phyloP scores from a whole-genome alignment of 805 yeast species.

The Ogataea henricii region DNA sequence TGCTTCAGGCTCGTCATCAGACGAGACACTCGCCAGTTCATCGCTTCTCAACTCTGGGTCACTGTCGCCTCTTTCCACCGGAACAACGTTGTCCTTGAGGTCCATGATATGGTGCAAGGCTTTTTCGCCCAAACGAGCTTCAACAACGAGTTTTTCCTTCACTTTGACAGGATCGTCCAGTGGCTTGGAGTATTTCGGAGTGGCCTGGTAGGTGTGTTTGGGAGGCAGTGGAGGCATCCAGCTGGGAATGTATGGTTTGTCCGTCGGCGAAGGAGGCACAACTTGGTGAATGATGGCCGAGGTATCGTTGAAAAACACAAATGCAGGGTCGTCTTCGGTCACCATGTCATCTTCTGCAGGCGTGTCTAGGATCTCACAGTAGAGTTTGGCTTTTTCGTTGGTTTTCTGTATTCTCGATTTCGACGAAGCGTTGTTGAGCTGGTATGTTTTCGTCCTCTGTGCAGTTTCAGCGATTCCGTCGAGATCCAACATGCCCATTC shows the following conservation, averaged over 20 bases:
- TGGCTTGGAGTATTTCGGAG: conserved; percentile 66
- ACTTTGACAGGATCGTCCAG: conserved; percentile 70
- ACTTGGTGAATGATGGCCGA: conserved; percentile 51
- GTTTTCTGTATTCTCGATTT: conserved; percentile 9
- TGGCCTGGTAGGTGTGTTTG: conserved; percentile 83
- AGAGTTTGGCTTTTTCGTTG: conserved; percentile 10
- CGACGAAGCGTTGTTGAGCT: conserved; percentile 9
- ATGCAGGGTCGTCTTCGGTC: conserved; percentile 45
- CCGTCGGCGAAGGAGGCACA: conserved; percentile 50
- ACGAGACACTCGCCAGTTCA: background rate
- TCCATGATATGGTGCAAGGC: conserved; percentile 63
- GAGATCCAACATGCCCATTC: conserved; percentile 43
- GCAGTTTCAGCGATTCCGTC: conserved; percentile 37
- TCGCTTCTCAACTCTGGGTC: conserved; percentile 22
- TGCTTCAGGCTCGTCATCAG: no score
- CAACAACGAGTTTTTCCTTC: conserved; percentile 72
- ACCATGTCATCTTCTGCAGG: conserved; percentile 30
- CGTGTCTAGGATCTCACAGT: conserved; percentile 19
- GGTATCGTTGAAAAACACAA: conserved; percentile 54
- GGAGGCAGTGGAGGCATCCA: conserved; percentile 93
- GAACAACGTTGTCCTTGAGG: conserved; percentile 20
- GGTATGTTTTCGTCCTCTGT: conserved; percentile 31
- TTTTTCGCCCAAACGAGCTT: conserved; percentile 76
- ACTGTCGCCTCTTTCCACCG: conserved; percentile 14
- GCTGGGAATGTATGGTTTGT: conserved; percentile 55